Percentiles rank a stretch among this genome's conserved stretches.
Evolutionary conservation across 1,284 basidiomycete genomes (phyloP).

Genomic region (Sutorius eximius): DNA sequence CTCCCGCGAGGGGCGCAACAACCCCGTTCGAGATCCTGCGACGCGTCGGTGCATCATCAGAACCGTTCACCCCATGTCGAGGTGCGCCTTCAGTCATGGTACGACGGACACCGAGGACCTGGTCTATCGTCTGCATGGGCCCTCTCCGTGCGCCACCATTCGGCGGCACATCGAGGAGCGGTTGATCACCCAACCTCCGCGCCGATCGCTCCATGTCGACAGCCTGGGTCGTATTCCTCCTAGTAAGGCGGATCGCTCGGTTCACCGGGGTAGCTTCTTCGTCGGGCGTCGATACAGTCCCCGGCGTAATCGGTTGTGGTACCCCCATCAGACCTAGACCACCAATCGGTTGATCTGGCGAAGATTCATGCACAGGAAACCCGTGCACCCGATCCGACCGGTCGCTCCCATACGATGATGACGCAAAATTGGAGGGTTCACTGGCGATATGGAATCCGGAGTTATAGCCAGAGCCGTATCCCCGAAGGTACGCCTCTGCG

Average conservation of each 20-base stretch:
- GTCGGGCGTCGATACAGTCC: conserved; percentile 31
- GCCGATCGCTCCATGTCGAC: conserved; percentile 21
- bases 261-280: conserved; percentile 30
- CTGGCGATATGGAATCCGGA: conserved; percentile 25
- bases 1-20: conserved; percentile 12
- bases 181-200: conserved; percentile 15
- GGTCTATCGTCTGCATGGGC: conserved; percentile 17
- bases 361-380: conserved; percentile 33
- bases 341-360: conserved; percentile 23
- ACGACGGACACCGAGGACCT: conserved; percentile 21
- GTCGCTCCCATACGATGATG: conserved; percentile 24
- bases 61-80: conserved; percentile 8
- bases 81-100: conserved; percentile 19
- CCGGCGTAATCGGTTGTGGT: conserved; percentile 19
- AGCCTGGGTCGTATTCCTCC: conserved; percentile 30
- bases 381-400: conserved; percentile 18
- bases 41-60: conserved; percentile 2
- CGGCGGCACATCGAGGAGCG: conserved; percentile 10
- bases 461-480: conserved; percentile 32
- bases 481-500: conserved; percentile 31
- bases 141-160: conserved; percentile 18
- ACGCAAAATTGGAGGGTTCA: conserved; percentile 11
- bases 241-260: conserved; percentile 20
- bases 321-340: conserved; percentile 31
- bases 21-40: conserved; percentile 13